Base-by-base conservation (phyloP, 768 basidiomycete genomes). In the Tricholoma matsutake region DNA sequence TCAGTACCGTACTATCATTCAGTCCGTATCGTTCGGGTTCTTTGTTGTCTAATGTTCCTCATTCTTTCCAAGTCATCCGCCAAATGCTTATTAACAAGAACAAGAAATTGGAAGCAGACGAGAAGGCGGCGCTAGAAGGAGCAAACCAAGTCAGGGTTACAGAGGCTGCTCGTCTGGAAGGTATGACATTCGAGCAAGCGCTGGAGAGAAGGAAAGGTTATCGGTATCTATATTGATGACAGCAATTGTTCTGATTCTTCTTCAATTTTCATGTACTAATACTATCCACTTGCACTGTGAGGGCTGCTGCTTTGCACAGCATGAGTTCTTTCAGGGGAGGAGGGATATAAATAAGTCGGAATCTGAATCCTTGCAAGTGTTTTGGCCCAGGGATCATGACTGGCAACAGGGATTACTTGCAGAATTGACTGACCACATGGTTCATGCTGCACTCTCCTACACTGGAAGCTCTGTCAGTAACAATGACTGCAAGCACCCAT, bases 151-250 rank as follows among this genome's bases (percentile, higher is more conserved):
- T 76, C 28, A 79, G 86, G 49, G 80, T 86, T 51, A 80, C 82
- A 62, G 83, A 85, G 57, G 85, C 85, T 1, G 86, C 86, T 2
- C 74, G 75, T 62, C 67, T 87, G 52, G 85, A 87, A 64, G 84
- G 84, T 2, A 77, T 88, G 29, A 80, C 81, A 2, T 80, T 86
- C 60, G 83, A 86, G 31, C 81, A 87, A 63, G 87, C 85, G 4
- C 72, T 86, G 67, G 78, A 79, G 62, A 78, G 77, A 64, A 78
- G 81, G 64, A 83, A 77, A 67, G 83, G 83, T 0, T 86, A 85
- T 73, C 74, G 85, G 35, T 87, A 86, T 68, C 69, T 86, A 43
- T 80, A 83, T 62, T 87, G 60, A 76, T 22, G 16, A 29, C 13
- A 7, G 55, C 14, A 25, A 25, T 25, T 25, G 22, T 25, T 25